Evolutionary conservation across 2,329 filamentous ascomycete genomes (phyloP).

Genomic region (Dendrostoma leiphaemia): DNA sequence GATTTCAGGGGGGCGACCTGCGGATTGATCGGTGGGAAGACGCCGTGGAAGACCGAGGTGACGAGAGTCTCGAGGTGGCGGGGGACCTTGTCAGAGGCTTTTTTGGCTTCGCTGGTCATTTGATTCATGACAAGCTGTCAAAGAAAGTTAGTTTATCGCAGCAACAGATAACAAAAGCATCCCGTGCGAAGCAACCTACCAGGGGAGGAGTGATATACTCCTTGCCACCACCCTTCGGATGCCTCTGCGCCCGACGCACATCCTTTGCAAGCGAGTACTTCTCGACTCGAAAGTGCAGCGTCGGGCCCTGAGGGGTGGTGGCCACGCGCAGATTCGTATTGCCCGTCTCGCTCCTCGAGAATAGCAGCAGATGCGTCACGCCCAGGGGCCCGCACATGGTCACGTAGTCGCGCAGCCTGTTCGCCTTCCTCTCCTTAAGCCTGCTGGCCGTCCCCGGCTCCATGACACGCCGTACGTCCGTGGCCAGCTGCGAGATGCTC

Average conservation of each 20-base stretch:
- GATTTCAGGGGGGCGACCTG: conserved; percentile 84
- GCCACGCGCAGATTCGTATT: conserved; percentile 92
- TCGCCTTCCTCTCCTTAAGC: conserved; percentile 84
- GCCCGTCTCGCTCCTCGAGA: conserved; percentile 83
- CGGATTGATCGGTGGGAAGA: conserved; percentile 94
- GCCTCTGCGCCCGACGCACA: conserved; percentile 77
- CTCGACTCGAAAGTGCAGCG: conserved; percentile 89
- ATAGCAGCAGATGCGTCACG: conserved; percentile 88
- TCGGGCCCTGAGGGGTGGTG: conserved; percentile 85
- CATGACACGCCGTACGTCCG: conserved; percentile 91
- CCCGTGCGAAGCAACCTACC: conserved; percentile 52
- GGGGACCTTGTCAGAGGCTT: conserved; percentile 69
- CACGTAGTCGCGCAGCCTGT: conserved; percentile 87
- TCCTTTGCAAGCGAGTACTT: conserved; percentile 94
- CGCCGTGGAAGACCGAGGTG: conserved; percentile 91
- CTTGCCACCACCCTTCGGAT: conserved; percentile 77
- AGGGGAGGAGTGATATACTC: conserved; percentile 84
- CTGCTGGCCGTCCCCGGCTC: conserved; percentile 89
- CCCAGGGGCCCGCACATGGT: conserved; percentile 94
- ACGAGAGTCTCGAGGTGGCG: conserved; percentile 91
- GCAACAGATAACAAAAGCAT: too few relatives aligned
- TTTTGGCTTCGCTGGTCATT: conserved; percentile 67
- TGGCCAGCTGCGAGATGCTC: conserved; percentile 85
- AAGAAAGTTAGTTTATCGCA: conserved; percentile 29
- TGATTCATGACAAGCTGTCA: conserved; percentile 97